phyloP scores from a whole-genome alignment of 192 early-diverging fungal species.

The Coemansia sp. region DNA sequence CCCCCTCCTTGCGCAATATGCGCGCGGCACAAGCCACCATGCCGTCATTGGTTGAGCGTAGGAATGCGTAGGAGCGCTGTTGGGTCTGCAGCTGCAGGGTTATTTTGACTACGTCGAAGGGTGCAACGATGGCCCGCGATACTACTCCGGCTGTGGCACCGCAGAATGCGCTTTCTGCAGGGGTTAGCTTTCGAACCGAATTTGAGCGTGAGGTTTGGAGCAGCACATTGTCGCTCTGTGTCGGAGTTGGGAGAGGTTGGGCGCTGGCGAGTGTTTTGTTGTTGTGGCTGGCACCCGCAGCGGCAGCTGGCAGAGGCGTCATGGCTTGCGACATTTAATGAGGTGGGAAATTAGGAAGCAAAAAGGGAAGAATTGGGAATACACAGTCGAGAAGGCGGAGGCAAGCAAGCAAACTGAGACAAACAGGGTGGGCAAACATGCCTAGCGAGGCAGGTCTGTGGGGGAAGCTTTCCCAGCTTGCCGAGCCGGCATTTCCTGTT shows the following conservation, averaged over 20 bases:
- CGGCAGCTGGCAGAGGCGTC: background rate
- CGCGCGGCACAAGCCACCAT: slow-evolving; percentile 63
- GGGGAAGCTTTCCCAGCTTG: background rate
- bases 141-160: slow-evolving; percentile 49
- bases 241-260: background rate
- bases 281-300: background rate
- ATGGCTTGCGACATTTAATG: background rate
- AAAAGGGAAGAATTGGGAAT: background rate
- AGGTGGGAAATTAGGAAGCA: background rate
- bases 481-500: background rate
- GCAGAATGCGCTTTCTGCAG: slow-evolving; percentile 37
- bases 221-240: slow-evolving; percentile 17
- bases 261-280: background rate
- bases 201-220: slow-evolving; percentile 22
- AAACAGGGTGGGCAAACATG: background rate
- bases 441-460: background rate
- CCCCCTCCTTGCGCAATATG: slow-evolving; percentile 80
- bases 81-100: slow-evolving; percentile 59
- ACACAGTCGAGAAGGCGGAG: background rate
- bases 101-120: slow-evolving; percentile 94
- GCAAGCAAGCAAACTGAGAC: background rate
- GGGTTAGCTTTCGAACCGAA: slow-evolving; percentile 25
- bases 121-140: slow-evolving; percentile 78
- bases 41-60: slow-evolving; percentile 58
- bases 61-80: background rate